Base-by-base conservation (phyloP, 441 rosid species). In the Erysimum cheiri region DNA sequence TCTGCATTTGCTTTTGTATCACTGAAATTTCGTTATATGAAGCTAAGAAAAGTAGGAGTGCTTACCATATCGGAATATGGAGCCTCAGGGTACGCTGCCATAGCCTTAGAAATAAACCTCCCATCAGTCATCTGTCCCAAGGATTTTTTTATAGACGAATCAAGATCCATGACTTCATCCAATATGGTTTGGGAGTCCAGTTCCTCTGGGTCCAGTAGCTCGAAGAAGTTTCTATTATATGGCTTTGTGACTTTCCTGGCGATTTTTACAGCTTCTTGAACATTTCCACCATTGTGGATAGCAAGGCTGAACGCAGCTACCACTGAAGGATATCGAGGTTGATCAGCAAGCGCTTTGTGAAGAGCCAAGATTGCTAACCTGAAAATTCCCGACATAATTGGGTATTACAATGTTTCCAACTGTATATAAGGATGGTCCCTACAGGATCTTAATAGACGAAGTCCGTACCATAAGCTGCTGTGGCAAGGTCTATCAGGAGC, bases 401-500 rank as follows among this genome's bases (percentile, higher is more conserved):
- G 52, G 22, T 29, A 2, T 41, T 40, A 40, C 44, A 32, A 54
- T 11, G 11, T 14, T 56, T 22, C 4, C 39, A 8, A 12, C 48
- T 24, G 64, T 37, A 32, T 40, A 5, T 40, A 65, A 60, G 24
- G 52, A 60, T 57, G n/a, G 9, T 10, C 9, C 43, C 64, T 76
- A 49, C 26, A 56, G 0, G 61, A 10, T 47, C 77, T 78, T 81
- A 7, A 12, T 24, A 24, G 3, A 39, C 0, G 2, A 58, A 9
- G 46, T 24, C 19, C 2, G 3, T 59, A 91, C 94, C 97, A 93
- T 82, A 93, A 85, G 80, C 90, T 82, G 80, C 86, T 69, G 80
- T 88, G 93, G 73, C 98, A 89, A 70, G 97, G 96, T 75, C 76
- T 81, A 75, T 93, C 85, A 29, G 97, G 97, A 48, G 94, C 94